Evolutionary conservation across 306 rosid species (phyloP).

Genomic region (Sophora flavescens): DNA sequence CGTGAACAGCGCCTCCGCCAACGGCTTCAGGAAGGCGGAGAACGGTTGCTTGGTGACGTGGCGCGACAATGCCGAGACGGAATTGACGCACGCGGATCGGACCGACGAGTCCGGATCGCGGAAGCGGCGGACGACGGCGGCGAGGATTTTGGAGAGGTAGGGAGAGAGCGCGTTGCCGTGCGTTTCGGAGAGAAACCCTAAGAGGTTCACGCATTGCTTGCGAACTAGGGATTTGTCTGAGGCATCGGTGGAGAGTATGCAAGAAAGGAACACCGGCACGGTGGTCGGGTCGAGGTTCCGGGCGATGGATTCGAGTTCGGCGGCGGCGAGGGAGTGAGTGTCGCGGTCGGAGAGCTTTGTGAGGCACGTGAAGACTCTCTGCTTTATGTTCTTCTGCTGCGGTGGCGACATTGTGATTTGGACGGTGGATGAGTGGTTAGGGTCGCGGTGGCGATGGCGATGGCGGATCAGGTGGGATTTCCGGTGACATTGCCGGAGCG

Average conservation of each 20-base stretch:
- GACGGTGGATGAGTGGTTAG: background rate
- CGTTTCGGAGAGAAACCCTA: conserved; percentile 71
- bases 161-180: conserved; percentile 84
- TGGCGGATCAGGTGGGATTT: conserved; percentile 35
- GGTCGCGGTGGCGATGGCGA: conserved; percentile 8
- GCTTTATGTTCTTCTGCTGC: conserved; percentile 70
- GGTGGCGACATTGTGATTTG: conserved; percentile 60
- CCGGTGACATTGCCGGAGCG: conserved; percentile 74
- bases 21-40: conserved; percentile 72
- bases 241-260: conserved; percentile 83
- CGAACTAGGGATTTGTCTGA: conserved; percentile 88
- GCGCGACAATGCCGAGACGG: conserved; percentile 74
- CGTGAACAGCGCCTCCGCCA: conserved; percentile 84
- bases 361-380: conserved; percentile 80
- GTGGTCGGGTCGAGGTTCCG: conserved; percentile 63
- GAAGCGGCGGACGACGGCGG: conserved; percentile 70
- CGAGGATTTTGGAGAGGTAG: conserved; percentile 70
- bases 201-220: conserved; percentile 78
- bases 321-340: conserved; percentile 72
- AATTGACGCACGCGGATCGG: conserved; percentile 87
- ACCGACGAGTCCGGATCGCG: conserved; percentile 93
- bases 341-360: conserved; percentile 97
- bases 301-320: conserved; percentile 82
- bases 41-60: conserved; percentile 80
- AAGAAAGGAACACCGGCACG: conserved; percentile 74